phyloP scores from a whole-genome alignment of 257 asterid genomes.

The Haberlea rhodopensis region DNA sequence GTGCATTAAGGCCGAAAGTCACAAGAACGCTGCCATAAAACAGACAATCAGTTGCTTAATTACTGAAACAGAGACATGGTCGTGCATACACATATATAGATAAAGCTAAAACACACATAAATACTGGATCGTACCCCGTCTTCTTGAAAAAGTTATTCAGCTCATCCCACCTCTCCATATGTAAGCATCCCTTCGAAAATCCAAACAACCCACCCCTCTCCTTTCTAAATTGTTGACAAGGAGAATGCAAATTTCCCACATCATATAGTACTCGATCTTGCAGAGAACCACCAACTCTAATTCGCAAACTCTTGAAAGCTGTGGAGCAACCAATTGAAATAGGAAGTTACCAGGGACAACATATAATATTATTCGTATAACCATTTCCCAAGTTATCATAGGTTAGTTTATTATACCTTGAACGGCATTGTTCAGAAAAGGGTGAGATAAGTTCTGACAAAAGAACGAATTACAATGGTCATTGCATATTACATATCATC shows the following conservation, averaged over 20 bases:
- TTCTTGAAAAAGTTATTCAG: constrained; percentile 66
- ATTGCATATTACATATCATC: neutral
- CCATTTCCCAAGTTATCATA: neutral
- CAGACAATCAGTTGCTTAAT: neutral
- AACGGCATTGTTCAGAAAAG: constrained; percentile 64
- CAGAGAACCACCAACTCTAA: constrained; percentile 92
- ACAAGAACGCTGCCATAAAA: constrained; percentile 54
- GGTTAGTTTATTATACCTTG: constrained; percentile 56
- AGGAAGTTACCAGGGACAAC: neutral
- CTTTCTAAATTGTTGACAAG: constrained; percentile 61
- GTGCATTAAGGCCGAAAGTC: constrained; percentile 90
- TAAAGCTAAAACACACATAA: neutral
- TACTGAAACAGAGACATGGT: constrained; percentile 1
- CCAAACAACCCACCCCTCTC: constrained; percentile 78
- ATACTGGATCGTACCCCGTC: constrained; percentile 58
- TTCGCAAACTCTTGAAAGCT: constrained; percentile 81
- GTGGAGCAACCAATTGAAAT: constrained; percentile 27
- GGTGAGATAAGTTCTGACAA: constrained; percentile 75
- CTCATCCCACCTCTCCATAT: constrained; percentile 90
- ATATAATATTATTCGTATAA: neutral
- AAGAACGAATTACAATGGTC: constrained; percentile 21
- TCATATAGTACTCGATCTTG: constrained; percentile 83
- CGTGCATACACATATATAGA: neutral
- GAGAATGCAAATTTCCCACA: constrained; percentile 50
- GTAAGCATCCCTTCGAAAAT: constrained; percentile 83